phyloP scores from a whole-genome alignment of 1,284 basidiomycete genomes.

The Tilletia indica region DNA sequence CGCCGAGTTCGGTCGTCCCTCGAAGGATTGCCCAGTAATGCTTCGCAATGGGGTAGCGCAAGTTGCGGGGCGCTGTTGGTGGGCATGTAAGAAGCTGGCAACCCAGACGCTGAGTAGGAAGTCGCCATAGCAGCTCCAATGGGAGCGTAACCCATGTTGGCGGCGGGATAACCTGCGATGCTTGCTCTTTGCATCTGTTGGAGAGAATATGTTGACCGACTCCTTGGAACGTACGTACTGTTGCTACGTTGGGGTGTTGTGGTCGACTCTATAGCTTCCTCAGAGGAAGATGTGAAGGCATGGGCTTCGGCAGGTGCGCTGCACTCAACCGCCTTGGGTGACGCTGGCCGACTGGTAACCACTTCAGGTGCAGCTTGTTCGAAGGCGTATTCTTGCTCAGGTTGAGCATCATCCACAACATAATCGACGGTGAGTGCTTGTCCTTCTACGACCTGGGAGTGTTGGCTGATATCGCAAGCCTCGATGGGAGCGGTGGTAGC shows the following conservation, averaged over 20 bases:
- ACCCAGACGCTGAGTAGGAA: background rate
- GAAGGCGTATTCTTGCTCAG: too few relatives aligned
- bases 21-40: constrained; percentile 21
- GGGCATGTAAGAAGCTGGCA: constrained; percentile 2
- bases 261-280: constrained; percentile 10
- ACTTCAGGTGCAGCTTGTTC: background rate
- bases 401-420: too few relatives aligned
- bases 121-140: constrained; percentile 19
- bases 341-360: background rate
- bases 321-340: constrained; percentile 22
- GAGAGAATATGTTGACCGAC: constrained; percentile 22
- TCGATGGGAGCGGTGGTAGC: too few relatives aligned
- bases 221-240: constrained; percentile 22
- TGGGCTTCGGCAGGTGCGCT: background rate
- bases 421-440: too few relatives aligned
- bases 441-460: too few relatives aligned
- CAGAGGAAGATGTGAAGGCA: background rate
- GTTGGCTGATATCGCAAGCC: too few relatives aligned
- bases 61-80: constrained; percentile 28
- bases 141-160: constrained; percentile 16
- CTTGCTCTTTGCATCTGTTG: constrained; percentile 29
- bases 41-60: constrained; percentile 31
- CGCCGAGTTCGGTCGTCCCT: constrained; percentile 26
- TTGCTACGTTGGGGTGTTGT: constrained; percentile 5
- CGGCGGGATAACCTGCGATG: constrained; percentile 30